phyloP scores from a whole-genome alignment of 2,329 filamentous ascomycete species.

The Fonsecaea erecta region DNA sequence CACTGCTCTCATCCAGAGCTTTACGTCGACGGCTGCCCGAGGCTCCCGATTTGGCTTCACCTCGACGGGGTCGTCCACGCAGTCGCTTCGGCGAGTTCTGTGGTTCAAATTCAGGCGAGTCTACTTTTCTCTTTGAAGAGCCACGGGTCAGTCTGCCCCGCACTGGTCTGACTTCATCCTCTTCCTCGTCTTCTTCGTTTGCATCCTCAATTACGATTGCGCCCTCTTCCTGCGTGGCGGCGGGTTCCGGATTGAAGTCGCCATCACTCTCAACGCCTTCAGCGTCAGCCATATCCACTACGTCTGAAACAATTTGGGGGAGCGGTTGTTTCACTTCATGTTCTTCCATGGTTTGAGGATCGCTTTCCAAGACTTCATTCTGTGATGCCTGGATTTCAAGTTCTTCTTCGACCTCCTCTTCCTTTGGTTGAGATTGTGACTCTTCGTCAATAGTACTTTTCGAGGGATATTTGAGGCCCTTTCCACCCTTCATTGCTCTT shows the following conservation, averaged over 20 bases:
- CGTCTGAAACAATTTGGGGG: constrained; percentile 35
- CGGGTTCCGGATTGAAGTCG: constrained; percentile 39
- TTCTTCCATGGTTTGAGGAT: constrained; percentile 42
- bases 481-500: constrained; percentile 49
- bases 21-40: constrained; percentile 52
- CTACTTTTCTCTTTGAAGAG: constrained; percentile 40
- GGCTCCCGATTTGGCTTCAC: constrained; percentile 44
- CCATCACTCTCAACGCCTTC: constrained; percentile 34
- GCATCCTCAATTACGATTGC: constrained; percentile 50
- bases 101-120: constrained; percentile 42
- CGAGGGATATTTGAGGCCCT: constrained; percentile 44
- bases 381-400: constrained; percentile 47
- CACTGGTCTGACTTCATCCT: constrained; percentile 60
- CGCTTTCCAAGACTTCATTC: constrained; percentile 50
- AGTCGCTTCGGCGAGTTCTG: constrained; percentile 36
- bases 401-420: constrained; percentile 33
- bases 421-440: constrained; percentile 51
- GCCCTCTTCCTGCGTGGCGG: constrained; percentile 45
- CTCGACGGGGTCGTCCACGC: constrained; percentile 42
- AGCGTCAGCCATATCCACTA: constrained; percentile 29
- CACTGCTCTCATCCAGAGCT: constrained; percentile 61
- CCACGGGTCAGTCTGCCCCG: constrained; percentile 48
- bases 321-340: constrained; percentile 33
- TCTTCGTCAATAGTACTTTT: constrained; percentile 48
- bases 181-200: constrained; percentile 53